Conservation (phyloP, 73 alveolate genomes). For the Blepharisma stoltei region DNA sequence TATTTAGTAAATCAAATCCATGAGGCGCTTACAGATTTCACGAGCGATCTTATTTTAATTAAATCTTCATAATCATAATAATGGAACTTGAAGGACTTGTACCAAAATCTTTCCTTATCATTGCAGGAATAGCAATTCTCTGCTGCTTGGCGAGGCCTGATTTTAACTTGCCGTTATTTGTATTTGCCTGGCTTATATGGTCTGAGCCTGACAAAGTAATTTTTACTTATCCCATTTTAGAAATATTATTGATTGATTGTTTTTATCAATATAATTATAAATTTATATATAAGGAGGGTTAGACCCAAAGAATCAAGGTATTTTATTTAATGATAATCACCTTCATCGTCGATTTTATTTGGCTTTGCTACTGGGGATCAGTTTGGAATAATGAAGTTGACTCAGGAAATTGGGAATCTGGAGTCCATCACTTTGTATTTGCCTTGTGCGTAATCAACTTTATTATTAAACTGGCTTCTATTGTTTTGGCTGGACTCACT, state of each 20-base stretch:
- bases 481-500: constrained; percentile 17
- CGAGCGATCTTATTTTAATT: too few species aligned
- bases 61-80: not conserved
- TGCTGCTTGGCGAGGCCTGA: constrained; percentile 27
- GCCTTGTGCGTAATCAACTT: constrained; percentile 10
- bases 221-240: too few species aligned
- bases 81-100: constrained; percentile 18
- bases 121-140: constrained; percentile 28
- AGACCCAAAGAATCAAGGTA: not conserved
- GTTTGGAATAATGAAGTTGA: constrained; percentile 4
- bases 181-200: constrained; percentile 33
- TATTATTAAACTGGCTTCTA: constrained; percentile 14
- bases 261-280: too few species aligned
- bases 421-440: constrained; percentile 33
- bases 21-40: too few species aligned
- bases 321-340: constrained; percentile 20
- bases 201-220: not conserved
- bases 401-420: constrained; percentile 28
- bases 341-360: constrained; percentile 25
- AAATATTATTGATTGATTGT: too few species aligned
- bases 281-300: too few species aligned
- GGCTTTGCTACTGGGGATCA: constrained; percentile 35
- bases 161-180: constrained; percentile 30
- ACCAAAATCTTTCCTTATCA: constrained; percentile 21
- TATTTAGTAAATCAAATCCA: too few species aligned